These are phyloP conservation scores for Lichtheimia hyalospora DNA, from an alignment of 371 early-diverging fungal species.

Conservation along the genomic window DNA sequence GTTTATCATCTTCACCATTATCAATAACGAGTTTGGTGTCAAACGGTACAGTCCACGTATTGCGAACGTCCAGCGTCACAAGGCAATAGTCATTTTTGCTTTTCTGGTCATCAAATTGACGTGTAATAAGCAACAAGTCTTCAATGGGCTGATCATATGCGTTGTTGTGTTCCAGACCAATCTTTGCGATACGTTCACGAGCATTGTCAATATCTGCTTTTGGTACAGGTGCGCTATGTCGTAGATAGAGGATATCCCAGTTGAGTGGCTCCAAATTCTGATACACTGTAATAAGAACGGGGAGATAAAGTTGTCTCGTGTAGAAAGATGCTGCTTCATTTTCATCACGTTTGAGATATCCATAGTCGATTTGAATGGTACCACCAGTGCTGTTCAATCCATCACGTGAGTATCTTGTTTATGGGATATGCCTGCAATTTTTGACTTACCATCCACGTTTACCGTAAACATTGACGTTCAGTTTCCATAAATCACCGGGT, in stretches of 20 bases:
- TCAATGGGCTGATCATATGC: slow-evolving; percentile 13
- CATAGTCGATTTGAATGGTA: slow-evolving; percentile 75
- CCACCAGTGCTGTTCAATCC: slow-evolving; percentile 59
- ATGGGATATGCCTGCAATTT: neutral
- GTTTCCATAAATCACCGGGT: slow-evolving; percentile 56
- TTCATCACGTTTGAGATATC: slow-evolving; percentile 45
- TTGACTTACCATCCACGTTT: slow-evolving; percentile 69
- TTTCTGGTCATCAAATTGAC: slow-evolving; percentile 13
- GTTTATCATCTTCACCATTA: slow-evolving; percentile 40
- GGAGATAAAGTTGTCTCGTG: slow-evolving; percentile 69
- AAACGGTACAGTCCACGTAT: slow-evolving; percentile 72
- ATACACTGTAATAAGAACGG: slow-evolving; percentile 73
- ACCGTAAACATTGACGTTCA: slow-evolving; percentile 75
- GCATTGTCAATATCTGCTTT: slow-evolving; percentile 21
- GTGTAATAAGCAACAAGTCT: slow-evolving; percentile 20
- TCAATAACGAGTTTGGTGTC: slow-evolving; percentile 66
- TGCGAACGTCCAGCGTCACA: slow-evolving; percentile 77
- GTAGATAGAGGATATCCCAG: slow-evolving; percentile 65
- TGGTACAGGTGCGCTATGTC: slow-evolving; percentile 29
- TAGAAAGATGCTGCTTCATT: slow-evolving; percentile 46
- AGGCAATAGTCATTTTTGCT: slow-evolving; percentile 67
- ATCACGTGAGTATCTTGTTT: neutral
- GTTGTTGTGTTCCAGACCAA: slow-evolving; percentile 1
- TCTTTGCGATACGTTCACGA: slow-evolving; percentile 8
- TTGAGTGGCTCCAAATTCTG: slow-evolving; percentile 64